Base-by-base conservation (phyloP, 345 rosid genomes). In the Aquilaria sinensis region DNA sequence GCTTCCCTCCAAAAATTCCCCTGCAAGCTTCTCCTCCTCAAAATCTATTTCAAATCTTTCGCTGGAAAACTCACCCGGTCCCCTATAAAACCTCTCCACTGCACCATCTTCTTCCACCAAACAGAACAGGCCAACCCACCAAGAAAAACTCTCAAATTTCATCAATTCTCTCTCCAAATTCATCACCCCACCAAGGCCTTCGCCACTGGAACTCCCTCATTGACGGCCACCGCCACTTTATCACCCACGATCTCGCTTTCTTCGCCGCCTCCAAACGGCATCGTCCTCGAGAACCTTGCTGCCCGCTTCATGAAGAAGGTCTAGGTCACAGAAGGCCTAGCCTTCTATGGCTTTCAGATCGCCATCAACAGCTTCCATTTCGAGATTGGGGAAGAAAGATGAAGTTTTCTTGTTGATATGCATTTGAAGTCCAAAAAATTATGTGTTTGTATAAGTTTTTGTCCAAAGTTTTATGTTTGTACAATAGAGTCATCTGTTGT, bases 281-380 rank as follows among this genome's bases (percentile, higher is more conserved):
- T 84, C 69, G 83, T 84, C 41, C 81, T 79, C 16, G 90, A 81
- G 64, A 84, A 84, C 58, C 83, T 81, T 58, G 90, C 81, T 12
- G 85, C 62, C 2, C 70, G 90, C 6, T 85, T 80, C 76, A 85
- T 81, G 87, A 82, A 74, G 57, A 86, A 85, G 62, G 82, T 85
- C 23, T 85, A 85, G 61, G 71, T 85, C 12, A 33, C 87, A 2
- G 90, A 85, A 75, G 90, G 85, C 7, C 83, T 85, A 0, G 87
- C 87, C 50, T 85, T 85, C 69, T 82, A 85, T 58, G 90, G 90
- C 4, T 85, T 85, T 73, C 87, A 85, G 72, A 85, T 82, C 57
- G 83, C 87, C 0, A 85, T 85, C 37, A 86, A 85, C 75, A 85
- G 81, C 65, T 78, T 85, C 62, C 87, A 85, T 77, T 85, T 86